A percentile compares a stretch with the other conserved stretches of the same genome.
Evolutionary conservation across 2,329 filamentous ascomycete genomes (phyloP).

Genomic region (Rhinocladiella mackenziei): DNA sequence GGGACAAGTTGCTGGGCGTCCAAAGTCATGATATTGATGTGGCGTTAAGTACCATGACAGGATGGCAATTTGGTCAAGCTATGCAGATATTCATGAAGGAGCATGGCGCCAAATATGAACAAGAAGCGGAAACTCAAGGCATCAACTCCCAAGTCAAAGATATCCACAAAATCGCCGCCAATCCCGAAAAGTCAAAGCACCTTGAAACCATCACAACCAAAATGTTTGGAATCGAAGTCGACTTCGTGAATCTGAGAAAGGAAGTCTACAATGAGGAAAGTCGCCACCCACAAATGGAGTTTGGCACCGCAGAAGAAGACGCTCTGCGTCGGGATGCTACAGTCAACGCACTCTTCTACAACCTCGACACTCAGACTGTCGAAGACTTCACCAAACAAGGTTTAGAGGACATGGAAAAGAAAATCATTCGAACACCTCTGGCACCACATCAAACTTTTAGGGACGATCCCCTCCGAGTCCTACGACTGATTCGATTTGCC

Average conservation of each 20-base stretch:
- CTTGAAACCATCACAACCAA: constrained; percentile 85
- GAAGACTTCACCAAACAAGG: constrained; percentile 81
- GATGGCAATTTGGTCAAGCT: constrained; percentile 44
- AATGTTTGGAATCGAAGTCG: constrained; percentile 81
- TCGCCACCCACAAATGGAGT: constrained; percentile 87
- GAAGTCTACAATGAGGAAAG: constrained; percentile 88
- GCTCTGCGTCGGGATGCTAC: constrained; percentile 86
- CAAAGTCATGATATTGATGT: constrained; percentile 49
- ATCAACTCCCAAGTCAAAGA: constrained; percentile 51
- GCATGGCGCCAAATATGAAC: constrained; percentile 43
- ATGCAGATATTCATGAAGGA: constrained; percentile 42
- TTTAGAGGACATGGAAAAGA: constrained; percentile 66
- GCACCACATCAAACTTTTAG: constrained; percentile 88
- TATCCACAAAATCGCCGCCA: constrained; percentile 83
- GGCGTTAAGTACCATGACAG: constrained; percentile 49
- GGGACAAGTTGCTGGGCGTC: constrained; percentile 47
- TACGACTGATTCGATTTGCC: constrained; percentile 85
- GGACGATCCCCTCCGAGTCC: constrained; percentile 83
- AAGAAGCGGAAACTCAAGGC: constrained; percentile 36
- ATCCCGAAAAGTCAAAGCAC: constrained; percentile 95
- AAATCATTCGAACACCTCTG: constrained; percentile 77
- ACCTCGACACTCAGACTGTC: constrained; percentile 70
- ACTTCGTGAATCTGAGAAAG: constrained; percentile 90
- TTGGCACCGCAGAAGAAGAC: constrained; percentile 87
- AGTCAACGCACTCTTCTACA: constrained; percentile 94